phyloP scores from a whole-genome alignment of 2,329 filamentous ascomycete genomes.

The Aspergillus candidus region DNA sequence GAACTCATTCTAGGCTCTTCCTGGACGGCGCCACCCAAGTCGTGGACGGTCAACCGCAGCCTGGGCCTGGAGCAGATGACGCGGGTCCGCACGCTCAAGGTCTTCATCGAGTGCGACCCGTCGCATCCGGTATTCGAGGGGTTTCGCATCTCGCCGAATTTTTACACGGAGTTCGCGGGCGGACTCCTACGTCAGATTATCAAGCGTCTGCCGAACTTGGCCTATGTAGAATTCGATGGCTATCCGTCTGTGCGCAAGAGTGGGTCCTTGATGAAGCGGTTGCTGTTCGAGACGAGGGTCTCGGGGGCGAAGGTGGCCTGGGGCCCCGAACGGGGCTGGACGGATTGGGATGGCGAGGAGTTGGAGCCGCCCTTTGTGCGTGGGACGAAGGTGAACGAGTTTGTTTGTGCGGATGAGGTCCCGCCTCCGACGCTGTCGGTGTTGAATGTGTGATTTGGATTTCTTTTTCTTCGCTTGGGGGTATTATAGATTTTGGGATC shows the following conservation, averaged over 20 bases:
- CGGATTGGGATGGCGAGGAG: conserved; percentile 24
- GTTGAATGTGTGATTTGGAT: too few species aligned
- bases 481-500: too few species aligned
- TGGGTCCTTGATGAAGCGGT: conserved; percentile 46
- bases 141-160: conserved; percentile 51
- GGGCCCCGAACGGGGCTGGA: conserved; percentile 37
- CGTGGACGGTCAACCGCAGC: conserved; percentile 46
- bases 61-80: conserved; percentile 47
- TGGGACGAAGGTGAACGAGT: conserved; percentile 5
- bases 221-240: conserved; percentile 52
- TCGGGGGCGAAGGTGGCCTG: conserved; percentile 33
- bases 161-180: conserved; percentile 53
- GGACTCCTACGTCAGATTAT: conserved; percentile 46
- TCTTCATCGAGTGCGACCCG: conserved; percentile 55
- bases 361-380: conserved; percentile 7
- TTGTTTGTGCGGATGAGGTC: not conserved
- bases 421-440: too few species aligned
- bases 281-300: conserved; percentile 34
- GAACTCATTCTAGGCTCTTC: conserved; percentile 55
- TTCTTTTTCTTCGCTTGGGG: too few species aligned
- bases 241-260: conserved; percentile 48
- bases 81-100: conserved; percentile 44
- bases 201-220: conserved; percentile 43
- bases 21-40: conserved; percentile 51
- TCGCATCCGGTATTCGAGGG: conserved; percentile 50